Base-by-base conservation (phyloP, 2,329 filamentous ascomycete species). In the Colletotrichum tanaceti region DNA sequence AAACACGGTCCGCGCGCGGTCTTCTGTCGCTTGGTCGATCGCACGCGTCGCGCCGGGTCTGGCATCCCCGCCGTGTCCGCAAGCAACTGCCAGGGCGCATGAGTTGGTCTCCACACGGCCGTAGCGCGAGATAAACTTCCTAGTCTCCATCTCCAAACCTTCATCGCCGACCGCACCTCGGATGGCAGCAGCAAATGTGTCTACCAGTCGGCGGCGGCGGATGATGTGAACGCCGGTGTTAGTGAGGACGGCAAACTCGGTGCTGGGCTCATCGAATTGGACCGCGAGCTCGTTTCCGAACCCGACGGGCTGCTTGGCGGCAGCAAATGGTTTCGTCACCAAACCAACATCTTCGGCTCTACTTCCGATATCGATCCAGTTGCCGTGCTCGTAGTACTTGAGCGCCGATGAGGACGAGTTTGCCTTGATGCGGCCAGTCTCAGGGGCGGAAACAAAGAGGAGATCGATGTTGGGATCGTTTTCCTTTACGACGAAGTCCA, bases 281-380 rank as follows among this genome's bases (percentile, higher is more conserved):
- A 97, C 91, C 1, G 96, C 93, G 64, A 98, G 84, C 80, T 99
- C 96, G 73, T 99, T 99, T 13, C 95, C 94, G 74, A 97, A 98
- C 0, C 94, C 95, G 24, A 89, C 77, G 0, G 93, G 92, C 32
- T 88, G 87, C 13, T 81, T 81, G 0, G 89, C 86, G 11, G 92
- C 91, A 18, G 89, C 86, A 73, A 94, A 95, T 0, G 92, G 88
- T 57, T 87, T 86, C 0, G 91, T 93, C 35, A 93, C 88, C 14
- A 94, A 80, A 2, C 94, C 93, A 65, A 98, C 88, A 72, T 92
- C 93, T 76, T 97, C 90, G 7, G 91, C 90, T 41, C 86, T 86
- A 74, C 92, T 85, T 32, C 89, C 89, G 22, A 99, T 84, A 3
- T 90, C 88, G 41, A 98, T 84, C 88, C 91, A 96, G 71, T 90